These are phyloP conservation scores for Closterium sp. DNA, from an alignment of 139 green algal species.

Conservation along the genomic window DNA sequence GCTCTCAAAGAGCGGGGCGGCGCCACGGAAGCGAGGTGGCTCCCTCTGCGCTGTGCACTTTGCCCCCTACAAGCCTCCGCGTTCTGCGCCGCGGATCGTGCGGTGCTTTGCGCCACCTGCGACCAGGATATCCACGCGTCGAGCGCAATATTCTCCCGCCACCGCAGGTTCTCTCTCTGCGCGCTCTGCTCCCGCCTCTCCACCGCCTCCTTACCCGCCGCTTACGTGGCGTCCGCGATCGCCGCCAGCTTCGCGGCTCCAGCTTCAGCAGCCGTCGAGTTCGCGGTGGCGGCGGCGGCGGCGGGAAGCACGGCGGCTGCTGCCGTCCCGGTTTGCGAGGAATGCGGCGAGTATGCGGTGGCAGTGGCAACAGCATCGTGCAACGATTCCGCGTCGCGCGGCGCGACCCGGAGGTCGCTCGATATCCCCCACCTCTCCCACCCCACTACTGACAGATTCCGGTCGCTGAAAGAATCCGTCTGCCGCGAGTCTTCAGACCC, in stretches of 20 bases:
- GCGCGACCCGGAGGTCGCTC: too few relatives aligned
- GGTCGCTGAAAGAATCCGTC: too few relatives aligned
- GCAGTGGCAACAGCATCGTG: neutral
- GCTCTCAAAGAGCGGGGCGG: neutral
- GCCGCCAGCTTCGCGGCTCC: neutral
- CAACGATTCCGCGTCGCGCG: neutral
- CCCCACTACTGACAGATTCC: too few relatives aligned
- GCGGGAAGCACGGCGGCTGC: neutral
- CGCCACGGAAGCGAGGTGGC: neutral
- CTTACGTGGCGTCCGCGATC: neutral
- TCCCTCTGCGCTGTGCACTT: neutral
- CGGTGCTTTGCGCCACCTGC: neutral
- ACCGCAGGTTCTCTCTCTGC: neutral
- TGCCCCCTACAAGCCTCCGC: neutral
- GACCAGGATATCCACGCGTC: neutral
- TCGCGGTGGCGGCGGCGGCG: neutral
- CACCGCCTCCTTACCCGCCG: neutral
- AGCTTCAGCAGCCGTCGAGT: neutral
- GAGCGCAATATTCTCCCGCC: neutral
- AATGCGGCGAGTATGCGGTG: neutral
- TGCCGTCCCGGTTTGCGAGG: neutral
- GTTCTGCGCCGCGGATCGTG: neutral
- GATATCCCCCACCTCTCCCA: too few relatives aligned
- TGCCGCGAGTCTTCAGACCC: too few relatives aligned
- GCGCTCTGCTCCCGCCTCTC: neutral